A percentile compares a stretch with the other conserved stretches of the same genome.
Evolutionary conservation across 345 rosid species (phyloP).

Genomic region (Cardamine occulta): DNA sequence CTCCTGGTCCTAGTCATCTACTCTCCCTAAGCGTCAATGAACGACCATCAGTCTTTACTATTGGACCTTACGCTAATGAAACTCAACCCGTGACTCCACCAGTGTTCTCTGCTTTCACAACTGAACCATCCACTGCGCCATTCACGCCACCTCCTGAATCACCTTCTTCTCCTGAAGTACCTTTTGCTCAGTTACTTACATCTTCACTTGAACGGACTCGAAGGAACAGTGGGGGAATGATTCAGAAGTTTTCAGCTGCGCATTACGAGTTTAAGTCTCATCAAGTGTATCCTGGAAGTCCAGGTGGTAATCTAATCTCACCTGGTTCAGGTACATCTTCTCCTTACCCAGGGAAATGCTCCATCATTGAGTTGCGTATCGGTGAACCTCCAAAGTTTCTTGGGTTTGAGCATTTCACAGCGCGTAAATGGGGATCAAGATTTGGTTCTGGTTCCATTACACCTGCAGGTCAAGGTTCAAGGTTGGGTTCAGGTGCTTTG

Average conservation of each 20-base stretch:
- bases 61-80: conserved; percentile 94
- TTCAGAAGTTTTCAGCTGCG: conserved; percentile 58
- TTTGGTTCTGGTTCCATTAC: conserved; percentile 85
- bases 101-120: conserved; percentile 79
- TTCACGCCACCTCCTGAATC: conserved; percentile 84
- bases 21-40: conserved; percentile 61
- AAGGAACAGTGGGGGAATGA: conserved; percentile 55
- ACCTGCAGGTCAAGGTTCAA: conserved; percentile 79
- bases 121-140: conserved; percentile 97
- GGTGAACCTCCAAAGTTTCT: conserved; percentile 71
- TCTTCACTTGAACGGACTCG: conserved; percentile 69
- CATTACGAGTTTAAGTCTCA: conserved; percentile 56
- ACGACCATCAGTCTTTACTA: conserved; percentile 67
- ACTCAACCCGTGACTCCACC: conserved; percentile 97
- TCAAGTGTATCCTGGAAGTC: conserved; percentile 77
- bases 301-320: conserved; percentile 74
- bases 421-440: conserved; percentile 86
- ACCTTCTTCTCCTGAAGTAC: conserved; percentile 98
- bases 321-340: conserved; percentile 84
- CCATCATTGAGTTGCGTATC: conserved; percentile 59
- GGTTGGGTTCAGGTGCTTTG: conserved; percentile 72
- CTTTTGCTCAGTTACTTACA: conserved; percentile 87
- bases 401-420: conserved; percentile 67
- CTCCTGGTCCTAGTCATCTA: conserved; percentile 67
- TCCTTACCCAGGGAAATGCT: conserved; percentile 76